Conservation (phyloP, 148 eudicot genomes). For the Talinum fruticosum region DNA sequence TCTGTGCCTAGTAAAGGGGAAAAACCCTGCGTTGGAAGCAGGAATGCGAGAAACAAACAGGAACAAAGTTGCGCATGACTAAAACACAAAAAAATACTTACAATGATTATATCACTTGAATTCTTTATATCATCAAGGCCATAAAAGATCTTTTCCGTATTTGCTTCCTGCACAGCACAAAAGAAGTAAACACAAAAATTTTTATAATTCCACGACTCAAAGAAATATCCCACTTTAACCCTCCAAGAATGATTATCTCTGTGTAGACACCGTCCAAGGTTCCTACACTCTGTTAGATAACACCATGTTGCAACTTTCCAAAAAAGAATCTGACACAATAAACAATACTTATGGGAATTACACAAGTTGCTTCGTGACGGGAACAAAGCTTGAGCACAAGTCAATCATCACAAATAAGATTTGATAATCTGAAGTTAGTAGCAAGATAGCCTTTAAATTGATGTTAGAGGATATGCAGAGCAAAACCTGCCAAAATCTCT, state of each 20-base stretch:
- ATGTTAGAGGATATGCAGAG: conserved; percentile 8
- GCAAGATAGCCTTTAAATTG: neutral
- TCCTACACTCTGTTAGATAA: too few relatives aligned
- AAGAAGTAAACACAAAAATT: neutral
- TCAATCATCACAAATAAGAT: conserved; percentile 6
- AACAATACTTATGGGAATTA: neutral
- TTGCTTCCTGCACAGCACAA: conserved; percentile 56
- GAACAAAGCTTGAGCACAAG: neutral
- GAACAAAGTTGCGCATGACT: neutral
- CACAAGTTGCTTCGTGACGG: neutral
- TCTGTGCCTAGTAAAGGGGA: neutral
- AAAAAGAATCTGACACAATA: neutral
- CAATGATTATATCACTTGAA: conserved; percentile 72
- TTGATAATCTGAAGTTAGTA: neutral
- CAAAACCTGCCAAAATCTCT: conserved; percentile 92
- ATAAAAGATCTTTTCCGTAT: conserved; percentile 72
- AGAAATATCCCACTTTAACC: neutral
- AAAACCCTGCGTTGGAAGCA: neutral
- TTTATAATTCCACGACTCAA: neutral
- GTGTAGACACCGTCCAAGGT: too few relatives aligned
- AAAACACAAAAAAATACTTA: conserved; percentile 30
- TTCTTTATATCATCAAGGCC: conserved; percentile 85
- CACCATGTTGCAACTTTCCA: neutral
- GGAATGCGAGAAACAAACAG: neutral
- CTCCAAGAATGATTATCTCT: neutral